phyloP scores from a whole-genome alignment of 2,329 filamentous ascomycete species.

The Parafenestella ontariensis region DNA sequence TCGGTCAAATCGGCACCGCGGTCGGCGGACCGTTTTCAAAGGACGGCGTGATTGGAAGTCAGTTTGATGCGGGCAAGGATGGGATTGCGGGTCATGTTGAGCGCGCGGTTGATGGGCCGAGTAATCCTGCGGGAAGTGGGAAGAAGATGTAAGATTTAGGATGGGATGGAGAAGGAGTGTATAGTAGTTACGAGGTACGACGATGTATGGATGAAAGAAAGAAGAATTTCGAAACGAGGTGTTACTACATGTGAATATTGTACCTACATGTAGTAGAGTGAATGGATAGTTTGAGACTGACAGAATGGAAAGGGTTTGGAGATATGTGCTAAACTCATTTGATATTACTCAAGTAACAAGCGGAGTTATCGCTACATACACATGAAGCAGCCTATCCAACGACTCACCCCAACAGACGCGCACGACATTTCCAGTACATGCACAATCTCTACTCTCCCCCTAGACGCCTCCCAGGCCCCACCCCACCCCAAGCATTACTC shows the following conservation, averaged over 20 bases:
- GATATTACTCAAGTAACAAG: neutral
- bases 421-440: constrained; percentile 9
- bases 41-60: constrained; percentile 62
- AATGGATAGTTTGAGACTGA: too few species aligned
- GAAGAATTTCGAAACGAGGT: too few species aligned
- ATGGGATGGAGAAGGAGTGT: neutral
- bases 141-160: constrained; percentile 27
- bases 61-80: constrained; percentile 62
- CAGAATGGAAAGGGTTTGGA: neutral
- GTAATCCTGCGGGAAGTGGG: constrained; percentile 43
- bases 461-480: constrained; percentile 43
- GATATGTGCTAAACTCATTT: neutral
- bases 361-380: neutral
- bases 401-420: neutral
- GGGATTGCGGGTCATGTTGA: constrained; percentile 63
- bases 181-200: constrained; percentile 12
- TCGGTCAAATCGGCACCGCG: constrained; percentile 60
- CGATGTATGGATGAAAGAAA: neutral
- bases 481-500: constrained; percentile 26
- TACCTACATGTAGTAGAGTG: too few species aligned
- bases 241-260: too few species aligned
- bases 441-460: constrained; percentile 24
- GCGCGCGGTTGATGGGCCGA: constrained; percentile 52
- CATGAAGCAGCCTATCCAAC: neutral
- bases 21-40: constrained; percentile 55